Conservation (phyloP, 495 filamentous ascomycete species). For the Durotheca rogersii region DNA sequence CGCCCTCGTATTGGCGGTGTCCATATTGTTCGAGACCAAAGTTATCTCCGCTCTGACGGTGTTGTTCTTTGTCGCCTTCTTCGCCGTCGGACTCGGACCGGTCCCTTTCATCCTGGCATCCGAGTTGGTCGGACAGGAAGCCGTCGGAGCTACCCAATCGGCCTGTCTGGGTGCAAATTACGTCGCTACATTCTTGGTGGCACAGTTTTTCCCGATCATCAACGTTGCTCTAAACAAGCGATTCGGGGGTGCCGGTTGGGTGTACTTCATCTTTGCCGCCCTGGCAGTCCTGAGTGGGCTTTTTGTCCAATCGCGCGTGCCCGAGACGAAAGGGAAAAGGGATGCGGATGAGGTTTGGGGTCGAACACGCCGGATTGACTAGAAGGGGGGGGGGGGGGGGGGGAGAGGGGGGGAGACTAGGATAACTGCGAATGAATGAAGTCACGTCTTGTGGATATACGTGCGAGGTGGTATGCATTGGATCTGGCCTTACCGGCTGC, state of each 20-base stretch:
- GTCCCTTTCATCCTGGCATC: slow-evolving; percentile 91
- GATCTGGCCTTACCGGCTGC: slow-evolving; percentile 17
- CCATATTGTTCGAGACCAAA: slow-evolving; percentile 67
- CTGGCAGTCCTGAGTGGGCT: slow-evolving; percentile 63
- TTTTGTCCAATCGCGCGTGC: slow-evolving; percentile 70
- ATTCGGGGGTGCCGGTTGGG: slow-evolving; percentile 69
- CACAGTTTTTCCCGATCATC: slow-evolving; percentile 87
- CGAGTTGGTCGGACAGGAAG: slow-evolving; percentile 83
- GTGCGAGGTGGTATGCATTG: neutral
- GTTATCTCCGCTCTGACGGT: slow-evolving; percentile 76
- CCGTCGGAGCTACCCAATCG: slow-evolving; percentile 84
- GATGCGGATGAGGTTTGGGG: slow-evolving; percentile 89
- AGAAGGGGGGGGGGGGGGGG: slow-evolving; percentile 6
- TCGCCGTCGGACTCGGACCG: slow-evolving; percentile 88
- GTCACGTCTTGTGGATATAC: neutral
- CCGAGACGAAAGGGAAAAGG: slow-evolving; percentile 81
- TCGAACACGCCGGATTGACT: slow-evolving; percentile 56
- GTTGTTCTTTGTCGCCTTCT: slow-evolving; percentile 81
- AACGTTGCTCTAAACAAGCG: slow-evolving; percentile 63
- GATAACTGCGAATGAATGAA: too few relatives aligned
- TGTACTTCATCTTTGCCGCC: slow-evolving; percentile 83
- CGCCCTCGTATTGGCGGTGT: slow-evolving; percentile 70
- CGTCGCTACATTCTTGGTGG: slow-evolving; percentile 85
- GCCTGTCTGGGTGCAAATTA: slow-evolving; percentile 86
- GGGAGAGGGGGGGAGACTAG: neutral